These are phyloP conservation scores for Coffea humblotiana DNA, from an alignment of 305 asterid species.

Conservation along the genomic window DNA sequence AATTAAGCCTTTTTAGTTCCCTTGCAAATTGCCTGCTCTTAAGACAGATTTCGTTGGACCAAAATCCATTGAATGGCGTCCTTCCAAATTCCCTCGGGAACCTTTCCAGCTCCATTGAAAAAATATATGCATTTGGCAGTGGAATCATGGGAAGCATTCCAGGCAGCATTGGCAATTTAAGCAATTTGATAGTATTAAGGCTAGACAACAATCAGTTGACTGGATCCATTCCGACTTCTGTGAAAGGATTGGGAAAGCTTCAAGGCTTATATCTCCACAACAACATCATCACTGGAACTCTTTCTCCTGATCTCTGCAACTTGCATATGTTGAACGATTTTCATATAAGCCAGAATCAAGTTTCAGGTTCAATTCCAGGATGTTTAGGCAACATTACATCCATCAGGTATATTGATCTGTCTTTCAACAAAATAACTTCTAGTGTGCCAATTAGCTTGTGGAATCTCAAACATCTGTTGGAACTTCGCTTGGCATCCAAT, in stretches of 20 bases:
- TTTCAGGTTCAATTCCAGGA: slow-evolving; percentile 13
- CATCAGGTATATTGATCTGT: slow-evolving; percentile 13
- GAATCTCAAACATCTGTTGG: slow-evolving; percentile 13
- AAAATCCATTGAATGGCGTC: not conserved
- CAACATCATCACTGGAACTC: slow-evolving; percentile 11
- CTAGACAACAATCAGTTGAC: slow-evolving; percentile 13
- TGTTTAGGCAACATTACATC: slow-evolving; percentile 21
- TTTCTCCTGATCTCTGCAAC: not conserved
- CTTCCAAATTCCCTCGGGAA: slow-evolving; percentile 14
- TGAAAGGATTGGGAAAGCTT: slow-evolving; percentile 16
- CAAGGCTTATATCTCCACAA: slow-evolving; percentile 10
- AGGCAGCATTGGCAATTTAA: slow-evolving; percentile 1
- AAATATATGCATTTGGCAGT: not conserved
- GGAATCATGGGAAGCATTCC: slow-evolving; percentile 13
- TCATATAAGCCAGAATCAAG: slow-evolving; percentile 2
- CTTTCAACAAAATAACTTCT: slow-evolving; percentile 14
- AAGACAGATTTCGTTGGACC: no score
- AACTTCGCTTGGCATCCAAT: slow-evolving; percentile 7
- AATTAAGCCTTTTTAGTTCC: no score
- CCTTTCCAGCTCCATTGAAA: not conserved
- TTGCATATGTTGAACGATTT: not conserved
- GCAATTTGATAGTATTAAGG: not conserved
- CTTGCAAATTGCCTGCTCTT: no score
- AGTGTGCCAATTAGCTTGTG: slow-evolving; percentile 17
- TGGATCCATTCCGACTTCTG: slow-evolving; percentile 9